Conservation (phyloP, 2,329 filamentous ascomycete species). For the Alternaria incomplexa region DNA sequence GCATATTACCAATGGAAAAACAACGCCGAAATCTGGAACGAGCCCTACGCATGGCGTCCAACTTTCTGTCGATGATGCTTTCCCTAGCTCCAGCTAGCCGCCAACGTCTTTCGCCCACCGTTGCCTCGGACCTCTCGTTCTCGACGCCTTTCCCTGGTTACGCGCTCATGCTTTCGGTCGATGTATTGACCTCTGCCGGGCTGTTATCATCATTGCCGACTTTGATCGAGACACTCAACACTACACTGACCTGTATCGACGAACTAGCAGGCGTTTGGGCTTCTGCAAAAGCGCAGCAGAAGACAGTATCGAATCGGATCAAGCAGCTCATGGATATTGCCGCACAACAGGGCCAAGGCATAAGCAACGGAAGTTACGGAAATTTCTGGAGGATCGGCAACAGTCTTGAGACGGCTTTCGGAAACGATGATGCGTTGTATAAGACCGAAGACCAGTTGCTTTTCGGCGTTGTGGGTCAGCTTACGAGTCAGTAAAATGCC, state of each 20-base stretch:
- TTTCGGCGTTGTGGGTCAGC: constrained; percentile 35
- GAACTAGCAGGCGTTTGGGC: constrained; percentile 66
- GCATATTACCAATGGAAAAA: constrained; percentile 34
- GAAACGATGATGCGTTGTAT: constrained; percentile 54
- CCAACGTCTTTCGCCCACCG: constrained; percentile 33
- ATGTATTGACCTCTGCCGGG: constrained; percentile 69
- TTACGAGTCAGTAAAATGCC: constrained; percentile 23
- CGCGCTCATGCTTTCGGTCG: constrained; percentile 67
- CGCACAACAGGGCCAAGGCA: constrained; percentile 43
- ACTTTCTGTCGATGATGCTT: constrained; percentile 44
- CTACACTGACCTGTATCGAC: constrained; percentile 61
- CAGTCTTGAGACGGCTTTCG: constrained; percentile 51
- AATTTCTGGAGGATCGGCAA: constrained; percentile 46
- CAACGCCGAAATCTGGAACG: constrained; percentile 41
- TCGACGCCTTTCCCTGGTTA: constrained; percentile 67
- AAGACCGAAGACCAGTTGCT: constrained; percentile 38
- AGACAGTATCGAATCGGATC: constrained; percentile 56
- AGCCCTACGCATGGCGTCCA: constrained; percentile 35
- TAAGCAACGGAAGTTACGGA: constrained; percentile 35
- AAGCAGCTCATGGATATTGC: constrained; percentile 52
- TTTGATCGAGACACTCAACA: constrained; percentile 62
- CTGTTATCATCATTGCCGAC: constrained; percentile 49
- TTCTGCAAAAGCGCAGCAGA: constrained; percentile 59
- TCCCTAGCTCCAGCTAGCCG: constrained; percentile 33
- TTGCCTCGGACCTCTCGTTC: constrained; percentile 47